phyloP scores from a whole-genome alignment of 2,329 filamentous ascomycete species.

The Sporothrix brasiliensis region DNA sequence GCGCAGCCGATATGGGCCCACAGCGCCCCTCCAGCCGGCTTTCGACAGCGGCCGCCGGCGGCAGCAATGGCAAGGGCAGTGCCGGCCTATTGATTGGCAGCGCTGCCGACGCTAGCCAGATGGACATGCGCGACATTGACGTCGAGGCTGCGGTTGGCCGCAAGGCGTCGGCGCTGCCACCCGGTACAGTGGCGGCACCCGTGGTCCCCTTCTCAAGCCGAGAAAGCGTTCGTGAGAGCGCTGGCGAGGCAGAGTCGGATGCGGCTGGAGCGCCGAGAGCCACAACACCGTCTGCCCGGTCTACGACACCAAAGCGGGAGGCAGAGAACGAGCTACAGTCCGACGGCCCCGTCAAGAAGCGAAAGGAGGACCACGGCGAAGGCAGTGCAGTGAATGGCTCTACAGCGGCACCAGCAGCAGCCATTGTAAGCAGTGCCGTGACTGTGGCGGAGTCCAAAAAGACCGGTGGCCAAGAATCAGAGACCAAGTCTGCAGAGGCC shows the following conservation, averaged over 20 bases:
- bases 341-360: slow-evolving; percentile 50
- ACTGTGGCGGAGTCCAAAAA: neutral
- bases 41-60: neutral
- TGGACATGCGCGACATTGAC: slow-evolving; percentile 61
- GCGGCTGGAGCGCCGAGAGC: neutral
- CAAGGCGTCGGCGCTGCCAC: slow-evolving; percentile 43
- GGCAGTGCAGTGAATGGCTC: neutral
- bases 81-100: slow-evolving; percentile 29
- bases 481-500: neutral
- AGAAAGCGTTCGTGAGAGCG: slow-evolving; percentile 34
- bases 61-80: slow-evolving; percentile 36
- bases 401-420: neutral
- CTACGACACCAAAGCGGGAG: slow-evolving; percentile 55
- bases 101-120: slow-evolving; percentile 42
- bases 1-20: slow-evolving; percentile 82
- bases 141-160: slow-evolving; percentile 64
- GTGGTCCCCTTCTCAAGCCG: slow-evolving; percentile 21
- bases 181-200: slow-evolving; percentile 34
- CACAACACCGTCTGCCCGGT: neutral
- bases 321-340: slow-evolving; percentile 52
- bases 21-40: slow-evolving; percentile 54
- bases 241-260: slow-evolving; percentile 37
- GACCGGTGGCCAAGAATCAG: neutral
- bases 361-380: slow-evolving; percentile 48
- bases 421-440: neutral